Conservation (phyloP, 106 monocot species). For the Cymbidium sinense region DNA sequence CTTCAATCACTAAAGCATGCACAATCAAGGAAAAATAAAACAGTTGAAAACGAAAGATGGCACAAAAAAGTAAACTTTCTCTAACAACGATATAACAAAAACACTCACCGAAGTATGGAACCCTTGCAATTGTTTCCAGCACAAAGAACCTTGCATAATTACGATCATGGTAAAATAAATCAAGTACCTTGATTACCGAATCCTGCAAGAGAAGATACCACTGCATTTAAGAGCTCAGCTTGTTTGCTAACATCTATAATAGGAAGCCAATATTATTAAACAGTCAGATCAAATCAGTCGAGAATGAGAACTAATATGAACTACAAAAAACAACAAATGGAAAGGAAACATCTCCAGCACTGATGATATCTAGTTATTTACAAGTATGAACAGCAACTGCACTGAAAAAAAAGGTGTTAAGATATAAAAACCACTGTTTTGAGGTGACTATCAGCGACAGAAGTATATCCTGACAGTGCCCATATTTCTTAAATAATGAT, state of each 20-base stretch:
- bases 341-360: background rate
- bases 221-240: background rate
- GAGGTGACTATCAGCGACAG: too few species aligned
- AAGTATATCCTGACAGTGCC: too few species aligned
- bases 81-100: background rate
- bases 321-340: background rate
- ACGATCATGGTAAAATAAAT: conserved; percentile 66
- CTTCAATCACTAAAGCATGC: background rate
- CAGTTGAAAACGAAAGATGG: background rate
- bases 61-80: background rate
- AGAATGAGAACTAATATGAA: background rate
- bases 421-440: too few species aligned
- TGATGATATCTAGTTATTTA: too few species aligned
- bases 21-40: background rate
- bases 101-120: conserved; percentile 90
- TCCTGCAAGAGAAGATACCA: conserved; percentile 43
- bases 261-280: background rate
- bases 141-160: conserved; percentile 95
- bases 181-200: conserved; percentile 63
- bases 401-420: too few species aligned
- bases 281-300: background rate
- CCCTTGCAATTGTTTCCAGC: conserved; percentile 95
- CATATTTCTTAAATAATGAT: too few species aligned
- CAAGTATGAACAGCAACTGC: too few species aligned
- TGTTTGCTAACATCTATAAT: background rate